Evolutionary conservation across 2,329 filamentous ascomycete genomes (phyloP), one percentile per base, ranked within the genome.

Genomic region (Epichloe bromicola): DNA sequence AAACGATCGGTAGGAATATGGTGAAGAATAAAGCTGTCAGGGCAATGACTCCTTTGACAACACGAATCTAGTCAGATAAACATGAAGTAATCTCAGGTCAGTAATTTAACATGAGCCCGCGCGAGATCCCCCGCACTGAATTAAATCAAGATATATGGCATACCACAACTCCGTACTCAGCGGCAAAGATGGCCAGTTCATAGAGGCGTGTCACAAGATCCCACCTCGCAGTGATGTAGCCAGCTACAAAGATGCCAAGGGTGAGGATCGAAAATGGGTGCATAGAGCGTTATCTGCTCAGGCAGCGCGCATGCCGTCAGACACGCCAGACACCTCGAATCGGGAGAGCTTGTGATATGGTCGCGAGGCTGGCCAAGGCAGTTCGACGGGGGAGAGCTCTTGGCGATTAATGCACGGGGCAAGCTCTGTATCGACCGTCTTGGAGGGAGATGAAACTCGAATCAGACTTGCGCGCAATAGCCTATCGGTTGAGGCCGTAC

Each of bases 201-300:
- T 96, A 95, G 62, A 97, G 79, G 63, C 90, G 85, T 61, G 91
- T 96, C 60, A 96, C 89, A 56, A 98, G 83, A 72, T 97, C 93
- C 90, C 93, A 98, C 76, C 93, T 86, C 66, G 93, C 93, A 72
- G 93, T 98, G 69, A 91, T 97, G 78, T 98, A 98, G 70, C 93
- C 93, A 74, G 93, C 91, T 78, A 97, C 86, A 76, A 98, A 98
- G 75, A 98, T 96, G 73, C 86, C 89, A 73, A 95, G 83, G 64
- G 90, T 95, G 70, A 96, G 80, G 69, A 91, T 76, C 57, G 91
- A 97, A 75, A 97, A 96, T 65, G 90, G 88, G 88, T 96, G 90
- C 91, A 97, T 97, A 78, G 76, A 79, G 71, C 71, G 69, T 63
- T 70, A 67, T 65, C 64, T 59, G 56, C 57, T 54, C 53, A 59